A percentile compares a stretch with the other conserved stretches of the same genome.
These are phyloP conservation scores for Phycomyces nitens DNA, from an alignment of 192 early-diverging fungal genomes.

Conservation along the genomic window DNA sequence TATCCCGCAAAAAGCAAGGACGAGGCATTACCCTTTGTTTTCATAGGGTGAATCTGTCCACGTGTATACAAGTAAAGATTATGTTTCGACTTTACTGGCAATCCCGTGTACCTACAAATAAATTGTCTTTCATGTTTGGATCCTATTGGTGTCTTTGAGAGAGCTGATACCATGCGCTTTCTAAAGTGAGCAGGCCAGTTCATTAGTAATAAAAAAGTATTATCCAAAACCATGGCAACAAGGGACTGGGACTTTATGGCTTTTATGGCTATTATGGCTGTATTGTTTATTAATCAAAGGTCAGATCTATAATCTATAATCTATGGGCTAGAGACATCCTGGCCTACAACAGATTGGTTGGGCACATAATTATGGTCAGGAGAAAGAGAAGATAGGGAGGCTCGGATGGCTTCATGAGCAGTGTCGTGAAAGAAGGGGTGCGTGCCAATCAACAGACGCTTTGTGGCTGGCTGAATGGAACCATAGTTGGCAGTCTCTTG, in stretches of 20 bases:
- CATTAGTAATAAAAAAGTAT: neutral
- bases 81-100: too few species aligned
- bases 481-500: neutral
- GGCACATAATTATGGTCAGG: neutral
- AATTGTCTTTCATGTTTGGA: too few species aligned
- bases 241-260: neutral
- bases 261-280: neutral
- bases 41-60: too few species aligned
- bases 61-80: too few species aligned
- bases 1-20: too few species aligned
- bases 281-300: neutral
- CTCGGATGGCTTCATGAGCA: conserved; percentile 2
- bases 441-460: too few species aligned
- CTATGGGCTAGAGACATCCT: neutral
- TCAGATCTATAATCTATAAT: too few species aligned
- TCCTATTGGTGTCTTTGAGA: too few species aligned
- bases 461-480: too few species aligned
- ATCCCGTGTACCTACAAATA: too few species aligned
- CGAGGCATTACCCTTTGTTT: too few species aligned
- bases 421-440: too few species aligned
- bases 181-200: neutral
- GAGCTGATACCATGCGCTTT: neutral
- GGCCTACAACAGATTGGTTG: neutral
- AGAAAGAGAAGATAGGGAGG: neutral
- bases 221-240: neutral